Base-by-base conservation (phyloP, 164 flowering plant species). In the Umbilicus rupestris region DNA sequence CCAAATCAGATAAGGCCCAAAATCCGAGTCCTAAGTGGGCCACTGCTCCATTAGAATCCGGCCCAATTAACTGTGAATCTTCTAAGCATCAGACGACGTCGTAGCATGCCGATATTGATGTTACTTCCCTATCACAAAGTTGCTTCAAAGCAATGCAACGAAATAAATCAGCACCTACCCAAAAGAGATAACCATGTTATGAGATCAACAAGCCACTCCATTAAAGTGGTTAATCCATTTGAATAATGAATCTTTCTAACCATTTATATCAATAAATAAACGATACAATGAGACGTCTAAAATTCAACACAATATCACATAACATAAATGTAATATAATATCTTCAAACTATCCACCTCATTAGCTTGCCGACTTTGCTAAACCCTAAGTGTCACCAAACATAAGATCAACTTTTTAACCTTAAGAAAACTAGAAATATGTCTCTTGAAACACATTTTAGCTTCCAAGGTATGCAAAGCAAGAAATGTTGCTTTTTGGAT, bases 301-400 rank as follows among this genome's bases (percentile, higher is more conserved):
- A 19, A 5, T 47, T 47, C 52, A 47, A 44, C 47, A 44, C 47
- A 14, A 14, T 3, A 44, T 9, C 47, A 44, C 0, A 14, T 44
- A 14, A 14, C 15, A 44, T 17, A 44, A 11, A 17, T 44, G 3
- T 14, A 44, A 19, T 47, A 20, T 47, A 47, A 20, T 47, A n/a
- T 45, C 49, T 17, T 5, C n/a, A 3, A 49, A n/a, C 6, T 5
- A n/a, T 49, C 26, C 55, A 49, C 55, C 26, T 49, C 19, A 20
- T 49, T 50, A 50, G 29, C 58, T 50, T 50, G 58, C 29, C 14
- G 30, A 50, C 58, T 50, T 22, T 50, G 30, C 58, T 50, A 50
- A 50, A 50, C 58, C 58, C 58, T 24, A 50, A 14, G 58, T 50
- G 58, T 50, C 58, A 19, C 19, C 22, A 7, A 47, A 47, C 17